phyloP scores from a whole-genome alignment of 2,329 filamentous ascomycete genomes.

The Ophiostoma piceae region DNA sequence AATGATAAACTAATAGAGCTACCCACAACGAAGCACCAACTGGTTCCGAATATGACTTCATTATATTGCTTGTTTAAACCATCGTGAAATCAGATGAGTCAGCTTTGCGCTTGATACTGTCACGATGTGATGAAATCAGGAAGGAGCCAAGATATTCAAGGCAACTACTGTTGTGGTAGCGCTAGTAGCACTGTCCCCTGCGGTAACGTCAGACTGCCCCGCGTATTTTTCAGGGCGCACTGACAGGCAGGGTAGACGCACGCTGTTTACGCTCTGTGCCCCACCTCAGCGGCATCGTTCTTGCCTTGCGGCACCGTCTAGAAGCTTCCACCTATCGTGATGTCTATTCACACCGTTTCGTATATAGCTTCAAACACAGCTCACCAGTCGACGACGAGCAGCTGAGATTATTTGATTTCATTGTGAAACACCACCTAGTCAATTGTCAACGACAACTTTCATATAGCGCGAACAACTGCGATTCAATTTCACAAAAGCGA shows the following conservation, averaged over 20 bases:
- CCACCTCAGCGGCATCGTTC: constrained; percentile 4
- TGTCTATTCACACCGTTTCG: background rate
- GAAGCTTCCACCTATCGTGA: constrained; percentile 23
- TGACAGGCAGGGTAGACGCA: background rate
- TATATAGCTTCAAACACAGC: background rate
- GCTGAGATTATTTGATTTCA: background rate
- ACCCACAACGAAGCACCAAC: no score
- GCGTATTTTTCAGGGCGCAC: background rate
- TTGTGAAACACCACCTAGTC: background rate
- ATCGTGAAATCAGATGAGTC: background rate
- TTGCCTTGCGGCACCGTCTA: constrained; percentile 19
- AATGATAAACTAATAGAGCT: background rate
- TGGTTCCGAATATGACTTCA: no score
- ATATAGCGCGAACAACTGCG: background rate
- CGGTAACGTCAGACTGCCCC: constrained; percentile 1
- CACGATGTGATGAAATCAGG: background rate
- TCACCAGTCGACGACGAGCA: background rate
- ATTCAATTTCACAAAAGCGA: background rate
- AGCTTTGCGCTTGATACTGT: background rate
- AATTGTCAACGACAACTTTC: background rate
- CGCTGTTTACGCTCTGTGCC: background rate
- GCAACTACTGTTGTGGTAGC: background rate
- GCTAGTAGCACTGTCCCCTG: background rate
- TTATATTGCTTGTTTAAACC: no score
- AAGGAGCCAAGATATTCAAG: background rate